Evolutionary conservation across 768 basidiomycete genomes (phyloP).

Genomic region (Kwoniella botswanensis): DNA sequence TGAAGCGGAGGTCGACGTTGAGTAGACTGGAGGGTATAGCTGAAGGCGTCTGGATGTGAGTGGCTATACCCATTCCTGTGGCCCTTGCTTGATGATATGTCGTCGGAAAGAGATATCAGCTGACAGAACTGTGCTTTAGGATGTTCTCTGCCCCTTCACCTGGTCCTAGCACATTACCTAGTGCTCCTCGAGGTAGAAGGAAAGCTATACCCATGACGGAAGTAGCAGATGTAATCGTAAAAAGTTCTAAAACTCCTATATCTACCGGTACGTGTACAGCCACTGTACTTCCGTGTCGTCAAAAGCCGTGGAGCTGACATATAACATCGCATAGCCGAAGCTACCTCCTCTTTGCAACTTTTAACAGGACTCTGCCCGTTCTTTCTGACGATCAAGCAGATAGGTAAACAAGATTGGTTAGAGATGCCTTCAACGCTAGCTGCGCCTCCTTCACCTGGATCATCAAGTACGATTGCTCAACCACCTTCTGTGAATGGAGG

Average conservation of each 20-base stretch:
- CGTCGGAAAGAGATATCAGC: not conserved
- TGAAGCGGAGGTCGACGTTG: slow-evolving; percentile 56
- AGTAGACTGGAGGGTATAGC: slow-evolving; percentile 56
- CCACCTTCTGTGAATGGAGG: not conserved
- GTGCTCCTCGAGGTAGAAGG: slow-evolving; percentile 42
- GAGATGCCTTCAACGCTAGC: slow-evolving; percentile 52
- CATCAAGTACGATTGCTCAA: not conserved
- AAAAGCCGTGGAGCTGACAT: not conserved
- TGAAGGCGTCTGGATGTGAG: slow-evolving; percentile 58
- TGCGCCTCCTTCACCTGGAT: slow-evolving; percentile 27
- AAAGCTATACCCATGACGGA: slow-evolving; percentile 55
- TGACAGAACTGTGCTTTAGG: slow-evolving; percentile 25
- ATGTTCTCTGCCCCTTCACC: slow-evolving; percentile 50
- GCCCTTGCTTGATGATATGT: not conserved
- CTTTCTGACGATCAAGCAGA: slow-evolving; percentile 50
- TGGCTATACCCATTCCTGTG: not conserved
- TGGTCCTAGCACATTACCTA: slow-evolving; percentile 32
- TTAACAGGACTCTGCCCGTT: slow-evolving; percentile 56
- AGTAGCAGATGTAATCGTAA: slow-evolving; percentile 57
- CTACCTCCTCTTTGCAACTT: slow-evolving; percentile 52
- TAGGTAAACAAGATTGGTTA: slow-evolving; percentile 54
- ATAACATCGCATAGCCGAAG: slow-evolving; percentile 45
- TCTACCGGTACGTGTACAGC: slow-evolving; percentile 43
- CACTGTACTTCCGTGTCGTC: not conserved
- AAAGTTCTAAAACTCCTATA: slow-evolving; percentile 58